These are phyloP conservation scores for Talaromyces funiculosus DNA, from an alignment of 2,329 filamentous ascomycete genomes.

Conservation along the genomic window DNA sequence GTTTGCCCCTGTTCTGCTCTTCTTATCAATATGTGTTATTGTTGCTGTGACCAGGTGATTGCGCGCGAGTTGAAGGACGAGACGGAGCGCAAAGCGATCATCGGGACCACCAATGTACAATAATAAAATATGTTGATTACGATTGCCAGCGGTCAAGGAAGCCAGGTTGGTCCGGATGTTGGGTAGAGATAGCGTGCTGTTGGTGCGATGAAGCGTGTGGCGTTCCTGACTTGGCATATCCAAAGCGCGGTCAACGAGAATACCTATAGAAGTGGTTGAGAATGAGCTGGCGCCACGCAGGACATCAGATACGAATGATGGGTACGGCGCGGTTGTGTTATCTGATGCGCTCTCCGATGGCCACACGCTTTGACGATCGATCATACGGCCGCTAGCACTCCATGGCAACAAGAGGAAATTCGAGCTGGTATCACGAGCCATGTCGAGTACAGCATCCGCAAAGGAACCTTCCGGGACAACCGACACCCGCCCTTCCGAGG, in stretches of 20 bases:
- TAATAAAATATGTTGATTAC: constrained; percentile 76
- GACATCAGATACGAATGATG: constrained; percentile 65
- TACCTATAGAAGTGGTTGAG: constrained; percentile 59
- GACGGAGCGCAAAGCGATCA: constrained; percentile 69
- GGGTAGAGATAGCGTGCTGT: constrained; percentile 55
- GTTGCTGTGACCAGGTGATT: constrained; percentile 75
- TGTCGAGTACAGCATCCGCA: constrained; percentile 67
- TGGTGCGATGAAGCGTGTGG: constrained; percentile 31
- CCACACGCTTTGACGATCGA: constrained; percentile 55
- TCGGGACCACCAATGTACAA: constrained; percentile 82
- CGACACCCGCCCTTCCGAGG: constrained; percentile 73
- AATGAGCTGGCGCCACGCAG: constrained; percentile 49
- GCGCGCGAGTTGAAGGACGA: constrained; percentile 78
- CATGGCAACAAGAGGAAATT: constrained; percentile 82
- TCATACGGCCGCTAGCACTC: constrained; percentile 74
- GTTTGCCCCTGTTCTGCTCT: not conserved
- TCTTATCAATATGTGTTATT: constrained; percentile 55
- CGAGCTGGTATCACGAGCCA: constrained; percentile 63
- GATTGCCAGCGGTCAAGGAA: constrained; percentile 31
- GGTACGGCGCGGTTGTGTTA: constrained; percentile 60
- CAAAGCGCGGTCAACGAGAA: constrained; percentile 72
- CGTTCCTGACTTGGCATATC: constrained; percentile 34
- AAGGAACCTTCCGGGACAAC: constrained; percentile 74
- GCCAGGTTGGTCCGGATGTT: constrained; percentile 55
- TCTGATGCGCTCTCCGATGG: constrained; percentile 49